Evolutionary conservation across 805 yeast genomes (phyloP).

Genomic region (Teunomyces panamensis): DNA sequence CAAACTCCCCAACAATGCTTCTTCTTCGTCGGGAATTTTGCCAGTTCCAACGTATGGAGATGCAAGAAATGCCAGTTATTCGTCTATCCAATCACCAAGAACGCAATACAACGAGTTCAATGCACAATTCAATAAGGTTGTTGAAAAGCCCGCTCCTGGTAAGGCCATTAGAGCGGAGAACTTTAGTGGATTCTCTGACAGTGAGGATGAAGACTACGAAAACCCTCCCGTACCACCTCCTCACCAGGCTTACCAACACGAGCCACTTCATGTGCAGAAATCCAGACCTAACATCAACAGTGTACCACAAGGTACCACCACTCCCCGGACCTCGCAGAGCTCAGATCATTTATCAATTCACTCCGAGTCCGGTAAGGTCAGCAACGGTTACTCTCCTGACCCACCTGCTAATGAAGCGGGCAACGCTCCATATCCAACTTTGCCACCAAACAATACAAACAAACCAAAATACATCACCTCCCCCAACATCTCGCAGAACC

Average conservation of each 20-base stretch:
- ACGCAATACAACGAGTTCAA: slow-evolving; percentile 43
- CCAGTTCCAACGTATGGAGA: slow-evolving; percentile 22
- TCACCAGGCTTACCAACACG: slow-evolving; percentile 4
- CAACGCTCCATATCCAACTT: slow-evolving; percentile 8
- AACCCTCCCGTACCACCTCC: slow-evolving; percentile 23
- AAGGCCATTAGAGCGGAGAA: slow-evolving; percentile 3
- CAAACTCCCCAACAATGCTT: slow-evolving; percentile 2
- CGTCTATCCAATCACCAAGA: slow-evolving; percentile 42
- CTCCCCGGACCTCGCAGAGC: slow-evolving; percentile 9
- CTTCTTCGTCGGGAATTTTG: slow-evolving; percentile 12
- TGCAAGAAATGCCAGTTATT: slow-evolving; percentile 30
- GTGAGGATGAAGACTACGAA: slow-evolving; percentile 15
- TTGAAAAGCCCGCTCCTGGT: slow-evolving; percentile 10
- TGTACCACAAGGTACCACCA: slow-evolving; percentile 17
- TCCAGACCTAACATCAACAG: slow-evolving; percentile 8
- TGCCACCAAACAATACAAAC: slow-evolving; percentile 9
- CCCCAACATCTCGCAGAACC: slow-evolving; percentile 30
- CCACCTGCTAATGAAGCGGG: slow-evolving; percentile 1
- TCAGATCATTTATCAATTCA: slow-evolving; percentile 21
- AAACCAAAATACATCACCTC: slow-evolving; percentile 32
- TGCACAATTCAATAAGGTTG: slow-evolving; percentile 31
- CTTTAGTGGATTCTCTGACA: slow-evolving; percentile 12
- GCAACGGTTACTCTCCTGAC: slow-evolving; percentile 16
- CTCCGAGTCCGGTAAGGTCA: slow-evolving; percentile 24
- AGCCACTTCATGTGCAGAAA: neutral